Percentiles rank a stretch among this genome's conserved stretches.
Conservation (phyloP, 2,329 filamentous ascomycete genomes). For the Neonectria neomacrospora region DNA sequence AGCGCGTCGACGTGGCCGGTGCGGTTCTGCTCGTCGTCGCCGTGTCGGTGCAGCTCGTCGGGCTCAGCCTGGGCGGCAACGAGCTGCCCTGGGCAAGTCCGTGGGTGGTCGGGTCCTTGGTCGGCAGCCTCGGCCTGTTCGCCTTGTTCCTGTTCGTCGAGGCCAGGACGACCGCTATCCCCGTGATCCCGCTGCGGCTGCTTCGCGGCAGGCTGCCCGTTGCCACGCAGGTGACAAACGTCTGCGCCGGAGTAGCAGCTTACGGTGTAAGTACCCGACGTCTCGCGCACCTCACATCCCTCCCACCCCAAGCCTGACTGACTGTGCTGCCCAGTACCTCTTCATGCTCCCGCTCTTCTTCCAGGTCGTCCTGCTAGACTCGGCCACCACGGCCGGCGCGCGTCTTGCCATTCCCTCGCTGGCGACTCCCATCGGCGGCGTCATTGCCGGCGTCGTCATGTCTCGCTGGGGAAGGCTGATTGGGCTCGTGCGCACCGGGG, state of each 20-base stretch:
- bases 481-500: conserved; percentile 62
- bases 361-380: conserved; percentile 72
- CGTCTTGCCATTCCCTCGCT: conserved; percentile 72
- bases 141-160: conserved; percentile 60
- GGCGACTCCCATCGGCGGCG: conserved; percentile 66
- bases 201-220: conserved; percentile 65
- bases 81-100: conserved; percentile 63
- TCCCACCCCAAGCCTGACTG: no score
- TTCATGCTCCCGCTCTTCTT: conserved; percentile 79
- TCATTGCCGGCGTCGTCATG: conserved; percentile 68
- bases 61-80: conserved; percentile 66
- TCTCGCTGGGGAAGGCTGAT: conserved; percentile 65
- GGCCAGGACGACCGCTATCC: conserved; percentile 60
- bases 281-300: no score
- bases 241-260: conserved; percentile 69
- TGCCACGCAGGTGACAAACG: conserved; percentile 66
- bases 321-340: conserved; percentile 59
- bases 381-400: conserved; percentile 71
- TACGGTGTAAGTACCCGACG: conserved; percentile 64
- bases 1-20: conserved; percentile 67
- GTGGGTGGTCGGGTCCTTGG: conserved; percentile 58
- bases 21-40: conserved; percentile 67
- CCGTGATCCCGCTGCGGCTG: conserved; percentile 67
- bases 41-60: conserved; percentile 67
- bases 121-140: conserved; percentile 56